Conservation (phyloP, 306 rosid genomes). For the Luffa acutangula region DNA sequence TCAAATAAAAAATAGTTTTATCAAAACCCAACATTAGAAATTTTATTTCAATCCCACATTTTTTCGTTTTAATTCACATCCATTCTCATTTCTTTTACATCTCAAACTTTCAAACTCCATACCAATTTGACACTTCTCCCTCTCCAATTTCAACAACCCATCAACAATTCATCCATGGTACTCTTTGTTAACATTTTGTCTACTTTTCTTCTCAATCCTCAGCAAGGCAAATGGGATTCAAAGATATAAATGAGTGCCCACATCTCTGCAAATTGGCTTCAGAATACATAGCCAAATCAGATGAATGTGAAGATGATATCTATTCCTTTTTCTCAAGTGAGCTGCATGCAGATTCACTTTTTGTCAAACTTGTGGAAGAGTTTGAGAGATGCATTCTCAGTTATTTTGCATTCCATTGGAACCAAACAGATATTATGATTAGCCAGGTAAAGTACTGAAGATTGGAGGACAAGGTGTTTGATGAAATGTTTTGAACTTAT, state of each 20-base stretch:
- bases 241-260: constrained; percentile 68
- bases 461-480: neutral
- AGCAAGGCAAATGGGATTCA: constrained; percentile 97
- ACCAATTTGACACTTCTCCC: too few species aligned
- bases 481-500: neutral
- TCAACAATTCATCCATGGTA: neutral
- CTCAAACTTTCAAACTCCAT: too few species aligned
- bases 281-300: constrained; percentile 64
- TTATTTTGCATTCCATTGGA: constrained; percentile 95
- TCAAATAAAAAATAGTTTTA: too few species aligned
- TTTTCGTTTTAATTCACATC: too few species aligned
- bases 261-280: constrained; percentile 73
- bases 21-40: too few species aligned
- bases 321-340: constrained; percentile 61
- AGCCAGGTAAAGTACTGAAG: constrained; percentile 43
- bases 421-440: constrained; percentile 58
- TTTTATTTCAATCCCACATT: too few species aligned
- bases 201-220: constrained; percentile 4
- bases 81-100: too few species aligned
- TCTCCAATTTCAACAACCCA: neutral
- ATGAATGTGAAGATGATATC: constrained; percentile 73
- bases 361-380: constrained; percentile 94
- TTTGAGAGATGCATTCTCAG: constrained; percentile 96
- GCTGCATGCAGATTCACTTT: constrained; percentile 74
- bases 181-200: neutral